Conservation (phyloP, 805 yeast genomes). For the Starmerella potacharoeniae region DNA sequence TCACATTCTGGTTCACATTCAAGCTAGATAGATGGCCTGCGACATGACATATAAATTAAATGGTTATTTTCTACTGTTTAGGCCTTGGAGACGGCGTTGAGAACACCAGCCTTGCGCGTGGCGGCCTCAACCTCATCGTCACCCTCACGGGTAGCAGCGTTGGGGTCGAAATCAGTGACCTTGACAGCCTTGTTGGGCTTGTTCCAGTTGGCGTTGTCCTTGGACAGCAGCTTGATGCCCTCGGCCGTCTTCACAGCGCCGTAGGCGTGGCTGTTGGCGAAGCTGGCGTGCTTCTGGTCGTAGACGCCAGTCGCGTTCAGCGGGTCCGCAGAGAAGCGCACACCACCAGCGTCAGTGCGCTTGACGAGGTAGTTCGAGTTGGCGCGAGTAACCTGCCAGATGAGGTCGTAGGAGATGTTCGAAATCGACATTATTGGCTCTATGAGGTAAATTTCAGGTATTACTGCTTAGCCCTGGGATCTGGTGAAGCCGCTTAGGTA, state of each 20-base stretch:
- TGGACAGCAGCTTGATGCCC: conserved; percentile 34
- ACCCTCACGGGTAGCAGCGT: conserved; percentile 36
- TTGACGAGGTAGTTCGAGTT: conserved; percentile 40
- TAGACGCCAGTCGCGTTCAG: conserved; percentile 38
- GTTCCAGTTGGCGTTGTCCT: conserved; percentile 37
- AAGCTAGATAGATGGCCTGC: not conserved
- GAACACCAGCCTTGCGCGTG: conserved; percentile 38
- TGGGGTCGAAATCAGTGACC: conserved; percentile 37
- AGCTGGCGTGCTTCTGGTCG: conserved; percentile 39
- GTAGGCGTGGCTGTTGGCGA: conserved; percentile 40
- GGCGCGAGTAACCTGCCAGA: conserved; percentile 42
- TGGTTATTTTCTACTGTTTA: not conserved
- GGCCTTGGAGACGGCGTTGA: conserved; percentile 18
- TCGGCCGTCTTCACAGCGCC: conserved; percentile 33
- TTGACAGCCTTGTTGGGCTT: conserved; percentile 37
- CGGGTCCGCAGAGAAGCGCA: conserved; percentile 40
- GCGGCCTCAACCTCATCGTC: conserved; percentile 40
- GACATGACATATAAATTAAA: not conserved
- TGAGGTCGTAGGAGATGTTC: conserved; percentile 33
- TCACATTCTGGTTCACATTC: too few species aligned
- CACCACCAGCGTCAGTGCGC: conserved; percentile 34
- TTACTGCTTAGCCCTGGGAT: not conserved
- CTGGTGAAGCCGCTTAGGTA: not conserved
- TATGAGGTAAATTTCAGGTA: conserved; percentile 2
- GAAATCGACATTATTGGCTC: conserved; percentile 20